A percentile compares a stretch with the other conserved stretches of the same genome.
Conservation (phyloP, 176 grass and related monocot genomes). For the Musa itinerans region DNA sequence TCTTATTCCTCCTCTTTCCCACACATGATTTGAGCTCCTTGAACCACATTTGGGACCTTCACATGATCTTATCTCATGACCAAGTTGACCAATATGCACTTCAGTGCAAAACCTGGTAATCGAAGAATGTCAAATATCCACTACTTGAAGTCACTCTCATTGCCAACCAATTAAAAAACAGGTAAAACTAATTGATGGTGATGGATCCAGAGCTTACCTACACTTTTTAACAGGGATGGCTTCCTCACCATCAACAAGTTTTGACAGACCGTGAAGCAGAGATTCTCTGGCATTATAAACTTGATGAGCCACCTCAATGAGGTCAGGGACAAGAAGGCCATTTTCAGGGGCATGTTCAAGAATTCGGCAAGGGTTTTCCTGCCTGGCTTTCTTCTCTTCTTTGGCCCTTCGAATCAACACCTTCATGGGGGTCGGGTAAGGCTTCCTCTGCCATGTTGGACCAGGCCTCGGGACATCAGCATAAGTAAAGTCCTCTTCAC, state of each 20-base stretch:
- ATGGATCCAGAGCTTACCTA: slow-evolving; percentile 25
- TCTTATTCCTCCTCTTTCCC: slow-evolving; percentile 30
- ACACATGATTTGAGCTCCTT: slow-evolving; percentile 57
- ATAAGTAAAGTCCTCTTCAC: slow-evolving; percentile 24
- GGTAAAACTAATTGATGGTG: neutral
- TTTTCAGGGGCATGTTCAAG: slow-evolving; percentile 47
- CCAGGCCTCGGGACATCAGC: slow-evolving; percentile 38
- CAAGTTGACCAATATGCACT: slow-evolving; percentile 36
- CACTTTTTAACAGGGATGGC: slow-evolving; percentile 38
- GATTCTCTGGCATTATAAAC: slow-evolving; percentile 42
- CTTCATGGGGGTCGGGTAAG: slow-evolving; percentile 56
- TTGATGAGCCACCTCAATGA: slow-evolving; percentile 39
- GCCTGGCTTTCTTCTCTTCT: slow-evolving; percentile 36
- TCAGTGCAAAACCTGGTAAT: slow-evolving; percentile 44
- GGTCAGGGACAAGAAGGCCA: slow-evolving; percentile 44
- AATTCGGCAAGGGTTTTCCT: slow-evolving; percentile 47
- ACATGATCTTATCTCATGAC: slow-evolving; percentile 58
- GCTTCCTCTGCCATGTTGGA: slow-evolving; percentile 53
- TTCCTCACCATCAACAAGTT: slow-evolving; percentile 29
- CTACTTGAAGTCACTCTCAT: neutral
- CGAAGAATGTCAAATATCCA: slow-evolving; percentile 2
- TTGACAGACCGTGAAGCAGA: slow-evolving; percentile 31
- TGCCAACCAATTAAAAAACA: neutral
- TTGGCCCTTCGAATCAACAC: slow-evolving; percentile 49
- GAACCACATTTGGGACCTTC: slow-evolving; percentile 41